Conservation (phyloP, 2,329 filamentous ascomycete species). For the Zasmidium cellare region DNA sequence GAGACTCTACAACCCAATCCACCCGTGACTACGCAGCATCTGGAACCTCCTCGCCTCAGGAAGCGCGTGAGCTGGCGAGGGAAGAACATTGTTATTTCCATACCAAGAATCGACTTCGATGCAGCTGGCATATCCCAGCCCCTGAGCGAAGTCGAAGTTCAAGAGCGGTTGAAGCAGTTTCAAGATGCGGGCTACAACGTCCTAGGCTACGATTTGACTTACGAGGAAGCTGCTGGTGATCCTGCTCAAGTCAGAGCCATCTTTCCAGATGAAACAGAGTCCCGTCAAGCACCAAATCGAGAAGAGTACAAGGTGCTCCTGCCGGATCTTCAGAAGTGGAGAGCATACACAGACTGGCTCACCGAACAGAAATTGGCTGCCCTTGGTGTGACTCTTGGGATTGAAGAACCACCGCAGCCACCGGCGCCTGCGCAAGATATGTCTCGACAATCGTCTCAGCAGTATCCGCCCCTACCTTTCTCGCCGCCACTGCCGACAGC, state of each 20-base stretch:
- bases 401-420: constrained; percentile 60
- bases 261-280: constrained; percentile 61
- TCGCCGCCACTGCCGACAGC: constrained; percentile 80
- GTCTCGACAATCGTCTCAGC: constrained; percentile 68
- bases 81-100: constrained; percentile 47
- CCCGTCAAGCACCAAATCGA: constrained; percentile 16
- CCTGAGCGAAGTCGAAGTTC: constrained; percentile 53
- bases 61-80: constrained; percentile 49
- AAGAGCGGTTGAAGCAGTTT: constrained; percentile 65
- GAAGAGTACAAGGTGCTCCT: constrained; percentile 64
- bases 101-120: constrained; percentile 45
- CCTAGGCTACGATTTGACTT: constrained; percentile 66
- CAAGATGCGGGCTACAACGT: constrained; percentile 69
- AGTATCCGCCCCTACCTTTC: constrained; percentile 74
- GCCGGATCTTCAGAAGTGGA: constrained; percentile 72
- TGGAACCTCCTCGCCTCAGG: constrained; percentile 39
- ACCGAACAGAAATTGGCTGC: constrained; percentile 91
- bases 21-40: constrained; percentile 13
- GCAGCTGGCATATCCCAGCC: constrained; percentile 45
- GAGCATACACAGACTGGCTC: constrained; percentile 76
- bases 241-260: constrained; percentile 62
- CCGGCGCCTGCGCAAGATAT: constrained; percentile 52
- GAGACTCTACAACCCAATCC: neutral
- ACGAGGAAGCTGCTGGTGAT: constrained; percentile 35
- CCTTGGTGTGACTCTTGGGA: constrained; percentile 79